phyloP scores from a whole-genome alignment of 306 rosid genomes.

The Prunus kanzakura region DNA sequence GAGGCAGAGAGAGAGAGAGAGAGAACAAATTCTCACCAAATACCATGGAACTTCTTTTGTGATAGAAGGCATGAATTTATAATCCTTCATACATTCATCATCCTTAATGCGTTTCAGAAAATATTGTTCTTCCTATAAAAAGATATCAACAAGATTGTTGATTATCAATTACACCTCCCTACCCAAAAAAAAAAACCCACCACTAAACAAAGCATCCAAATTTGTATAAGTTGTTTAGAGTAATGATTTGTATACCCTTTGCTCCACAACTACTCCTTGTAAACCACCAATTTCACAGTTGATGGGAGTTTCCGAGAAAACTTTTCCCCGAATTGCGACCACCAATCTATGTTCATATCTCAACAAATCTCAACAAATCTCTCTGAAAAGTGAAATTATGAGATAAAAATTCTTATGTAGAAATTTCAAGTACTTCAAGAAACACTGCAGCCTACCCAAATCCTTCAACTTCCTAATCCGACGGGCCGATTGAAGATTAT shows the following conservation, averaged over 20 bases:
- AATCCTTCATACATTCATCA: conserved; percentile 94
- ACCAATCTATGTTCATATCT: conserved; percentile 67
- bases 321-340: conserved; percentile 87
- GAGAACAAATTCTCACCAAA: conserved; percentile 64
- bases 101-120: conserved; percentile 86
- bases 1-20: not conserved
- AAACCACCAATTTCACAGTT: too few relatives aligned
- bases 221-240: too few relatives aligned
- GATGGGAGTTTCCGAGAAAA: conserved; percentile 68
- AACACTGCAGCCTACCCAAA: conserved; percentile 47
- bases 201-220: too few relatives aligned
- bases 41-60: conserved; percentile 96
- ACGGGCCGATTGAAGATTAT: conserved; percentile 60
- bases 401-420: conserved; percentile 12
- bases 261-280: too few relatives aligned
- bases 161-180: too few relatives aligned
- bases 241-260: too few relatives aligned
- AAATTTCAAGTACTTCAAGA: not conserved
- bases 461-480: conserved; percentile 83
- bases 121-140: conserved; percentile 75
- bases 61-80: conserved; percentile 79
- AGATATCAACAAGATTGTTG: conserved; percentile 22
- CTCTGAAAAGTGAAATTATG: conserved; percentile 48
- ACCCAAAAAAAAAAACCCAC: too few relatives aligned
- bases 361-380: conserved; percentile 37